Evolutionary conservation across 2,329 filamentous ascomycete species (phyloP).

Genomic region (Venturia oleaginea): DNA sequence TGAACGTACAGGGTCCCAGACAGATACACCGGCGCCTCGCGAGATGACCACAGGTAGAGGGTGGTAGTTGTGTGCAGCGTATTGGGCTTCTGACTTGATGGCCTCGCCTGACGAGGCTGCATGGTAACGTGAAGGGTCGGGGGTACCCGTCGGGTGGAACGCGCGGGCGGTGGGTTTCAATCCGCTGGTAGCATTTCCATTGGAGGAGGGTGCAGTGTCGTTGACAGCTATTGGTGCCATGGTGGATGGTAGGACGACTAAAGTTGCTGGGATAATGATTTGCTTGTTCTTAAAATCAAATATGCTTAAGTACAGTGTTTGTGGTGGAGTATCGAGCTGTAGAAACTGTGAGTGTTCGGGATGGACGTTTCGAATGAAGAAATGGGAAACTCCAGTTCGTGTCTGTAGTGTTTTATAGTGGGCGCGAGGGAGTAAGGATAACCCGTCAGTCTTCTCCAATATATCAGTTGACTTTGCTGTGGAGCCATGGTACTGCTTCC

Average conservation of each 20-base stretch:
- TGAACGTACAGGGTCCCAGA: slow-evolving; percentile 77
- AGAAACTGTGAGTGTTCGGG: not conserved
- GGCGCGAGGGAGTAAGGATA: not conserved
- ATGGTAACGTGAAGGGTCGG: slow-evolving; percentile 49
- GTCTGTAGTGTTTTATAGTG: not conserved
- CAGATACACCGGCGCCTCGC: slow-evolving; percentile 71
- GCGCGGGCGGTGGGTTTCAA: slow-evolving; percentile 18
- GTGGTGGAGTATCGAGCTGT: not conserved
- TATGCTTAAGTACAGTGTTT: not conserved
- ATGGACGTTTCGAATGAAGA: not conserved
- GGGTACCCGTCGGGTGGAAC: slow-evolving; percentile 11
- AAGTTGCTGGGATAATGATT: not conserved
- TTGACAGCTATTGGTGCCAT: slow-evolving; percentile 29
- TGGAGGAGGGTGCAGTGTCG: slow-evolving; percentile 9
- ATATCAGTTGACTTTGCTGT: slow-evolving; percentile 1
- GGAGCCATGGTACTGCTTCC: slow-evolving; percentile 3
- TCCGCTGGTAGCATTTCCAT: slow-evolving; percentile 20
- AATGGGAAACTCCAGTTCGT: not conserved
- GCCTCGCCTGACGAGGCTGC: slow-evolving; percentile 68
- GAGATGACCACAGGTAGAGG: slow-evolving; percentile 91
- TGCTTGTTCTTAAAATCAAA: not conserved
- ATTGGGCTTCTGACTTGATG: slow-evolving; percentile 71
- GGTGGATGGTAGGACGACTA: slow-evolving; percentile 3
- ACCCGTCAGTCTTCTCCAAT: not conserved
- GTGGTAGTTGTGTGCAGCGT: slow-evolving; percentile 97